Percentiles rank a stretch among this genome's conserved stretches.
Evolutionary conservation across 2,329 filamentous ascomycete species (phyloP).

Genomic region (Alternaria triticina): DNA sequence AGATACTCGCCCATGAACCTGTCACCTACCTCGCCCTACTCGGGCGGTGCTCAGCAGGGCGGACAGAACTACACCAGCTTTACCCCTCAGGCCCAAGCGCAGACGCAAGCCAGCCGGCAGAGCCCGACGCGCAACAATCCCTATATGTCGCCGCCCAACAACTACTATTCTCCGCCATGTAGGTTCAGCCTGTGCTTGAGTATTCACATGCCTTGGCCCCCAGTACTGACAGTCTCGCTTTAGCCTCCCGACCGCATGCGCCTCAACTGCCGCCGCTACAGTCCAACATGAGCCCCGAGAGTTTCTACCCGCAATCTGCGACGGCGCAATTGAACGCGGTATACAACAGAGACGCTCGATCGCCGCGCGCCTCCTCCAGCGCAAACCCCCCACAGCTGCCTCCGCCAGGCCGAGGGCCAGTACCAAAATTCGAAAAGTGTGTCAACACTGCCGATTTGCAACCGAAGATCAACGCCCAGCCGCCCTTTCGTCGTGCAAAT

Average conservation of each 20-base stretch:
- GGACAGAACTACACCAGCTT: conserved; percentile 51
- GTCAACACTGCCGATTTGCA: conserved; percentile 75
- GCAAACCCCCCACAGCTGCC: conserved; percentile 57
- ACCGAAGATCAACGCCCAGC: conserved; percentile 84
- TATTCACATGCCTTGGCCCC: conserved; percentile 11
- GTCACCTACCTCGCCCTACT: conserved; percentile 81
- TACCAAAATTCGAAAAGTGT: conserved; percentile 87
- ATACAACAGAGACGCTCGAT: conserved; percentile 61
- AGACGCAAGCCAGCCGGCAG: conserved; percentile 65
- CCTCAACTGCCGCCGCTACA: conserved; percentile 79
- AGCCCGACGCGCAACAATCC: conserved; percentile 76
- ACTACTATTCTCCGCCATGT: conserved; percentile 66
- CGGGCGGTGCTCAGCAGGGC: conserved; percentile 63
- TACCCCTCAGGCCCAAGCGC: conserved; percentile 48
- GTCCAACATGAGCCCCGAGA: conserved; percentile 71
- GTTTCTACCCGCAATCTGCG: conserved; percentile 74
- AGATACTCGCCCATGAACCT: conserved; percentile 97
- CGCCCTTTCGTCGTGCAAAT: conserved; percentile 89
- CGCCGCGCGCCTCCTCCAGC: conserved; percentile 52
- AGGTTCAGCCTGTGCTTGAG: conserved; percentile 36
- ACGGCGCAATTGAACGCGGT: conserved; percentile 74
- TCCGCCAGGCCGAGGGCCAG: conserved; percentile 65
- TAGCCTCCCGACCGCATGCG: conserved; percentile 58
- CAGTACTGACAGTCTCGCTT: conserved; percentile 30
- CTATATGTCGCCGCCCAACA: conserved; percentile 63